Evolutionary conservation across 305 asterid genomes (phyloP).

Genomic region (Plantago coronopus): DNA sequence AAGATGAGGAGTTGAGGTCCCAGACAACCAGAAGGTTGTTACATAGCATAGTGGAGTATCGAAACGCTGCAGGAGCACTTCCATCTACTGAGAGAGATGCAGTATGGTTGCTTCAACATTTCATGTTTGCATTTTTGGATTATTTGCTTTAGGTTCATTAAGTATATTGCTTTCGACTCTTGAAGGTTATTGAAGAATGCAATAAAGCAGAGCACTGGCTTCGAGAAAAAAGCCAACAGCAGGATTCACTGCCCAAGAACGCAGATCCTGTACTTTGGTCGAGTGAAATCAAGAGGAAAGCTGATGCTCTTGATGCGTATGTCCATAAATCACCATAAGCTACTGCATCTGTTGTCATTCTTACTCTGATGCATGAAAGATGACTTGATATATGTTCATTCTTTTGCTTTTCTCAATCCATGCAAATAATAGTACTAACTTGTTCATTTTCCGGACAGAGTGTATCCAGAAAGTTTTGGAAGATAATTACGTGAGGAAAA

Average conservation of each 20-base stretch:
- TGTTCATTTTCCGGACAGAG: too few species aligned
- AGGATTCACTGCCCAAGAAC: constrained; percentile 67
- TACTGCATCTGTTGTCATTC: constrained; percentile 14
- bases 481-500: too few species aligned
- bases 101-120: constrained; percentile 35
- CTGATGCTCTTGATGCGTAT: constrained; percentile 68
- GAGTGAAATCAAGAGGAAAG: constrained; percentile 54
- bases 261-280: constrained; percentile 81
- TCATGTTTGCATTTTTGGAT: constrained; percentile 7
- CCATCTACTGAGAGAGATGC: constrained; percentile 62
- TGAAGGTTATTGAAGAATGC: constrained; percentile 73
- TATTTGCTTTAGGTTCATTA: neutral
- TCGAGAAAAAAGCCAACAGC: constrained; percentile 62
- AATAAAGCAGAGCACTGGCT: constrained; percentile 81
- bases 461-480: too few species aligned
- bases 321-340: constrained; percentile 31
- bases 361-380: constrained; percentile 11
- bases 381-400: neutral
- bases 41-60: constrained; percentile 55
- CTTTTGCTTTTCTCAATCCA: neutral
- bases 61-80: constrained; percentile 56
- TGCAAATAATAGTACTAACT: neutral
- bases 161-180: constrained; percentile 20
- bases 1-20: constrained; percentile 75
- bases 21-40: constrained; percentile 54